Conservation (phyloP, 1,139 yeast genomes). For the Saccharomyces hybrid region DNA sequence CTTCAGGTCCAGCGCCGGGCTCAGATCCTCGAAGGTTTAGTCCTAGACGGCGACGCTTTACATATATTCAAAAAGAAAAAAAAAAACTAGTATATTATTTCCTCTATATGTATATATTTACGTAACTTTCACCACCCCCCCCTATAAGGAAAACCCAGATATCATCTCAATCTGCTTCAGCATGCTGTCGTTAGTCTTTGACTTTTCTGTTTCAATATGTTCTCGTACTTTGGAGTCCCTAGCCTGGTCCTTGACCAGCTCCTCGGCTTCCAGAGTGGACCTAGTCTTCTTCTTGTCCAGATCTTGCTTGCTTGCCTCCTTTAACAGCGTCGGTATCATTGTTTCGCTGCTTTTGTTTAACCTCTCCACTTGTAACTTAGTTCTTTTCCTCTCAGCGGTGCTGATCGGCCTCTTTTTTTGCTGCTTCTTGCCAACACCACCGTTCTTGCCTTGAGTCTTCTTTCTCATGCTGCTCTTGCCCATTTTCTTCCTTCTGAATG, state of each 20-base stretch:
- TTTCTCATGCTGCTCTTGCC: constrained; percentile 5
- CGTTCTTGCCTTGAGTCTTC: constrained; percentile 4
- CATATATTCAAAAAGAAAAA: constrained; percentile 1
- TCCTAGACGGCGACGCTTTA: neutral
- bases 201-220: constrained; percentile 34
- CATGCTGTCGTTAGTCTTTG: constrained; percentile 45
- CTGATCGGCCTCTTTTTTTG: constrained; percentile 15
- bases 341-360: constrained; percentile 11
- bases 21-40: constrained; percentile 49
- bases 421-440: constrained; percentile 8
- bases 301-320: constrained; percentile 14
- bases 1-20: constrained; percentile 74
- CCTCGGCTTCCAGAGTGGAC: constrained; percentile 35
- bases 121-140: neutral
- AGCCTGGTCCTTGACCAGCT: constrained; percentile 33
- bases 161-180: constrained; percentile 53
- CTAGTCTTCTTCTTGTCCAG: constrained; percentile 29
- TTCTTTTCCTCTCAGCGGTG: constrained; percentile 21
- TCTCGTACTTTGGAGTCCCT: constrained; percentile 42
- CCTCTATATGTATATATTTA: neutral
- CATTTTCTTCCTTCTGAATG: constrained; percentile 4
- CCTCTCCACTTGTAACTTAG: constrained; percentile 21
- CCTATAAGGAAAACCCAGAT: constrained; percentile 41
- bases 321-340: constrained; percentile 12
- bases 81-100: neutral